phyloP scores from a whole-genome alignment of 2,329 filamentous ascomycete species.

The Fusarium euwallaceae region DNA sequence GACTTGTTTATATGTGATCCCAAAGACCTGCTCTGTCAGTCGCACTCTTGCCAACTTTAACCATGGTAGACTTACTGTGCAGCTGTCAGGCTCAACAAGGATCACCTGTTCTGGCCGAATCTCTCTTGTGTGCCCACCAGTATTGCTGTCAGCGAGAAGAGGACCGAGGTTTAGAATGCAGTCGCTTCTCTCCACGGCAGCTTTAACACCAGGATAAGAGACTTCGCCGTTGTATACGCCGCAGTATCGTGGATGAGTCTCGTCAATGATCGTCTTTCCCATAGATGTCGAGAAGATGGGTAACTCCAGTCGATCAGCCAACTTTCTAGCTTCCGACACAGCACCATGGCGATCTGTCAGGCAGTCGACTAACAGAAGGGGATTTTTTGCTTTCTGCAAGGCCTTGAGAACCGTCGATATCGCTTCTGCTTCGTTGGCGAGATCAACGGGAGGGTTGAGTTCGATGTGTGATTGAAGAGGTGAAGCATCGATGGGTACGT shows the following conservation, averaged over 20 bases:
- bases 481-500: neutral
- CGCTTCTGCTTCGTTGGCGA: neutral
- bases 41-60: neutral
- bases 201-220: constrained; percentile 21
- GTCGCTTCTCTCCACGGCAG: constrained; percentile 17
- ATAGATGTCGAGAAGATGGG: constrained; percentile 21
- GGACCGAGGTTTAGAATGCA: constrained; percentile 21
- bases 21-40: neutral
- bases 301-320: neutral
- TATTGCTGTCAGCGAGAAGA: constrained; percentile 21
- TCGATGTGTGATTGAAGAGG: constrained; percentile 3
- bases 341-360: constrained; percentile 15
- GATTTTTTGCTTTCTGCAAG: neutral
- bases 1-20: neutral
- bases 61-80: neutral
- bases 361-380: constrained; percentile 14
- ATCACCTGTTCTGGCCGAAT: constrained; percentile 7
- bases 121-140: constrained; percentile 22
- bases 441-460: neutral
- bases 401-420: neutral
- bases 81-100: constrained; percentile 11
- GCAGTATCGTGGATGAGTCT: constrained; percentile 12
- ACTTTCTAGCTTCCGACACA: neutral
- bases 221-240: constrained; percentile 23
- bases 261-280: constrained; percentile 20